phyloP scores from a whole-genome alignment of 768 basidiomycete species.

The Cantharellus anzutake region DNA sequence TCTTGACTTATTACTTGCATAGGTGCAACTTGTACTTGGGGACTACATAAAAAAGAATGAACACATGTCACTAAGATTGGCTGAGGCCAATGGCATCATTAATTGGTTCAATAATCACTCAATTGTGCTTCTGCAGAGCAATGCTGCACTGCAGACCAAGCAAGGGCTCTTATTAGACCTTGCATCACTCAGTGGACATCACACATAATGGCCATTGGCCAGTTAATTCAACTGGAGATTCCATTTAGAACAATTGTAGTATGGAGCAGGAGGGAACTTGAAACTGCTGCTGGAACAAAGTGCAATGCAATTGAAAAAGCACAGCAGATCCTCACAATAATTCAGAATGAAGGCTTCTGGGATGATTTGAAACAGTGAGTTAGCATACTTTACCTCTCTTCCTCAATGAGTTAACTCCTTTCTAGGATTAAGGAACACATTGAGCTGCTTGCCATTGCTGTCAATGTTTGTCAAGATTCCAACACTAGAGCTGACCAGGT shows the following conservation, averaged over 20 bases:
- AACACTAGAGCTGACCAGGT: not conserved
- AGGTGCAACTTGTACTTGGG: not conserved
- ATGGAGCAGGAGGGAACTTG: not conserved
- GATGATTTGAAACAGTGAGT: not conserved
- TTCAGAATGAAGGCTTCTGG: not conserved
- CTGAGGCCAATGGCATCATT: not conserved
- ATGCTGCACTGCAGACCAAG: not conserved
- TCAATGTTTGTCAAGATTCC: not conserved
- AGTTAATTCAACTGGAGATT: not conserved
- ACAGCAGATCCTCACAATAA: not conserved
- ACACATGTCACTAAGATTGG: not conserved
- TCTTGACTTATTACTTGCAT: not conserved
- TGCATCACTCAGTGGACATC: not conserved
- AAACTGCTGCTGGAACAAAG: not conserved
- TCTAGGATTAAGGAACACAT: not conserved
- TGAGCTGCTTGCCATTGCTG: not conserved
- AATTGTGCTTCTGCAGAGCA: not conserved
- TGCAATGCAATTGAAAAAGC: not conserved
- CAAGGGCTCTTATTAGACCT: not conserved
- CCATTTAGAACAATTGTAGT: not conserved
- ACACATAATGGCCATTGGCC: not conserved
- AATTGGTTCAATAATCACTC: constrained; percentile 1
- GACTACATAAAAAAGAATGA: not conserved
- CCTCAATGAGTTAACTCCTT: not conserved
- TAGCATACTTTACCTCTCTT: not conserved